Base-by-base conservation (phyloP, 305 asterid species). In the Rubia tinctorum region DNA sequence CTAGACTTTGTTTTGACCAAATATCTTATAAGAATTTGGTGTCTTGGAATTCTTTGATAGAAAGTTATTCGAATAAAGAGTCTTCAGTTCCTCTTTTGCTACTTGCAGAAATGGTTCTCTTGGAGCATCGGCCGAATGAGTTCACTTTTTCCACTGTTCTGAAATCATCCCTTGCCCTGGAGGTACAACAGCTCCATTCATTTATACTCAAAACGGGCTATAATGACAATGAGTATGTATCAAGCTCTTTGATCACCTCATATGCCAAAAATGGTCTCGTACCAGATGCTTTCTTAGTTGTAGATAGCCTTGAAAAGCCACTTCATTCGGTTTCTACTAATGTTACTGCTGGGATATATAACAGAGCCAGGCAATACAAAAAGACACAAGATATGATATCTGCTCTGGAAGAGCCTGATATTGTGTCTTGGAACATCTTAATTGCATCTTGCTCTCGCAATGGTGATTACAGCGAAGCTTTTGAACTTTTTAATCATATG, bases 361-460 rank as follows among this genome's bases (percentile, higher is more conserved):
- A 89, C 74, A 78, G 80, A 81, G 75, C 76, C 9, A 78, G 88
- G 3, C 85, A 83, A 42, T 89, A 76, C 17, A 84, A 81, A 47
- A 86, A 83, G 80, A 87, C 95, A 72, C 90, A 87, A 75, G 92
- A 84, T 59, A 67, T 89, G 68, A 87, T 81, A 68, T 85, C 86
- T 69, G 67, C 40, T 42, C 75, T 86, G 59, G 87, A 86, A 73
- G 84, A 87, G 62, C 95, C 92, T 60, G 89, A 89, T 73, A 69
- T 71, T 22, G 18, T 82, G 51, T 87, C 95, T 68, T 89, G 95
- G 95, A 82, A 89, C 55, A 84, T 83, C 62, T 77, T 87, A 84
- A 85, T 89, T 75, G 85, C 89, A 45, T 86, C 95, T 75, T 89
- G 95, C 76, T 84, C 95, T 6, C 77, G 88, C 6, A 89, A 85